A percentile compares a stretch with the other conserved stretches of the same genome.
These are phyloP conservation scores for Fusarium oligoseptatum DNA, from an alignment of 2,329 filamentous ascomycete genomes.

Conservation along the genomic window DNA sequence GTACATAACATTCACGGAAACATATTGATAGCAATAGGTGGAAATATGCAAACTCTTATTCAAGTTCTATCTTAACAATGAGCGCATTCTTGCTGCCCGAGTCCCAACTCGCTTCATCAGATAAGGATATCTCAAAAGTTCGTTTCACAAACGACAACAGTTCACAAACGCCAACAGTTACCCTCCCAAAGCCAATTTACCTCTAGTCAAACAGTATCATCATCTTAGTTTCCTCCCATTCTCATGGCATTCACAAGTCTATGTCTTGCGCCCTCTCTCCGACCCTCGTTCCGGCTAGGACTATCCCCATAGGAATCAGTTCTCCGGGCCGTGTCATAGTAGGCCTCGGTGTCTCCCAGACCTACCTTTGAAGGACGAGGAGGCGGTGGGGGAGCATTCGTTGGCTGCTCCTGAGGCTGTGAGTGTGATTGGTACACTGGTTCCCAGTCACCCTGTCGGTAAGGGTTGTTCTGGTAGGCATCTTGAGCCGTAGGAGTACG, in stretches of 20 bases:
- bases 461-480: slow-evolving; percentile 34
- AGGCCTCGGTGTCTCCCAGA: slow-evolving; percentile 51
- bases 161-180: slow-evolving; percentile 29
- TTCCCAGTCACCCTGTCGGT: slow-evolving; percentile 49
- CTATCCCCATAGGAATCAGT: slow-evolving; percentile 41
- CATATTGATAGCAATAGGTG: background rate
- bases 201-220: slow-evolving; percentile 11
- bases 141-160: slow-evolving; percentile 31
- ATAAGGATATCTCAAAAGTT: slow-evolving; percentile 34
- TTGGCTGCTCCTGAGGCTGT: slow-evolving; percentile 32
- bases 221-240: slow-evolving; percentile 41
- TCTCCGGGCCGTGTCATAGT: slow-evolving; percentile 46
- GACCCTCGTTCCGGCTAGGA: slow-evolving; percentile 37
- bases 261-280: slow-evolving; percentile 51
- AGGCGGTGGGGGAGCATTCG: slow-evolving; percentile 51
- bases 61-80: slow-evolving; percentile 29
- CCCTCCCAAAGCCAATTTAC: slow-evolving; percentile 1
- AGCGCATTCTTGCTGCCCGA: slow-evolving; percentile 1
- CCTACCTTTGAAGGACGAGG: slow-evolving; percentile 55
- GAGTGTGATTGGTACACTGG: slow-evolving; percentile 44
- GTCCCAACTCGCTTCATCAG: slow-evolving; percentile 28
- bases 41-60: slow-evolving; percentile 4
- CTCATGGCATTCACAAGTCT: slow-evolving; percentile 52
- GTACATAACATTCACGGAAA: background rate
- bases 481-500: slow-evolving; percentile 40